Base-by-base conservation (phyloP, 345 rosid genomes). In the Murraya paniculata region DNA sequence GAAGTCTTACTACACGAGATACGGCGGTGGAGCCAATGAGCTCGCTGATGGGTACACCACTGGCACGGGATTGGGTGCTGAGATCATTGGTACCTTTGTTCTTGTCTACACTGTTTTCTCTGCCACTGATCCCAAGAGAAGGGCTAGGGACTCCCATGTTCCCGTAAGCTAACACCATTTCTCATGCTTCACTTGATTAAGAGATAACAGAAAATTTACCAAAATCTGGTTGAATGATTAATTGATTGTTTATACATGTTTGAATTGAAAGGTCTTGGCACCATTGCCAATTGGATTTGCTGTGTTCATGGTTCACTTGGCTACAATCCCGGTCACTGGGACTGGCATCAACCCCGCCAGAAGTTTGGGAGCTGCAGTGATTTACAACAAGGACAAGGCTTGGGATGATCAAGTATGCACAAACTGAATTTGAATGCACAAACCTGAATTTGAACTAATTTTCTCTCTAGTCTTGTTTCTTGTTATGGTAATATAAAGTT, bases 281-380 rank as follows among this genome's bases (percentile, higher is more conserved):
- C 94, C 94, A 36, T 87, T 91, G 41, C 91, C 92, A 0, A 89
- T 89, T 71, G 94, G 92, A 1, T 89, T 91, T 64, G 88, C 92
- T 9, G 94, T 91, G 84, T 91, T 91, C 78, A 85, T 91, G 89
- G 91, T 89, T 25, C 94, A 91, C 84, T 82, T 91, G 68, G 92
- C 92, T 6, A 91, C 91, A 24, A 91, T 91, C 77, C 94, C 94
- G 4, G 74, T 91, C 82, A 91, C 94, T 19, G 92, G 94, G 30
- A 90, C 94, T 1, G 94, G 94, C 0, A 90, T 90, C 57, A 90
- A 90, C 88, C 94, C 92, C 11, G 90, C 94, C 13, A 84, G 94
- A 53, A 90, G 94, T 80, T 85, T 90, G 9, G 94, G 92, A 61
- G 88, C 94, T 3, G 94, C 92, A 0, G 90, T 91, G 14, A 82